Percentiles rank a stretch among this genome's conserved stretches.
phyloP scores from a whole-genome alignment of 2,329 filamentous ascomycete genomes.

The Fonsecaea pedrosoi region DNA sequence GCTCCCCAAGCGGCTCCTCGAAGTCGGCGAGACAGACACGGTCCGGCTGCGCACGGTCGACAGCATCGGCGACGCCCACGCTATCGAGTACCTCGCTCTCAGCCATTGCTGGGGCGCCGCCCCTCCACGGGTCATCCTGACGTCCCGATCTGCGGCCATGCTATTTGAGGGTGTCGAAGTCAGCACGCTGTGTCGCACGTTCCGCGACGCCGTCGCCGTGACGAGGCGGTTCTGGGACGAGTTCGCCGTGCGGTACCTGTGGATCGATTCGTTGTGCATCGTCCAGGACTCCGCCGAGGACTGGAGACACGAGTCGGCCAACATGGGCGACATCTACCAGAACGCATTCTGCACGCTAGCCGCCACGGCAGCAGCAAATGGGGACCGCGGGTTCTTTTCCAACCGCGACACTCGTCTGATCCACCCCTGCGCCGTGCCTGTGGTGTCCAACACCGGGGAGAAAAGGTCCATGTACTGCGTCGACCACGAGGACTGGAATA shows the following conservation, averaged over 20 bases:
- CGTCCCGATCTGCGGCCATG: neutral
- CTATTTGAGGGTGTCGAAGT: constrained; percentile 19
- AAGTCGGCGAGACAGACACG: neutral
- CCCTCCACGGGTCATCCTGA: neutral
- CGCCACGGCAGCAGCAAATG: constrained; percentile 14
- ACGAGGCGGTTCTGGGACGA: constrained; percentile 25
- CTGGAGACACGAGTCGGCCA: constrained; percentile 32
- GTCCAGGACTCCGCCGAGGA: constrained; percentile 38
- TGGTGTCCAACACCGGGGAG: neutral
- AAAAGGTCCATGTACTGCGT: constrained; percentile 9
- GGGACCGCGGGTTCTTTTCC: constrained; percentile 5
- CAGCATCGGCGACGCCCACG: constrained; percentile 1
- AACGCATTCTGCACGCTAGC: constrained; percentile 21
- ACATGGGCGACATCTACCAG: constrained; percentile 31
- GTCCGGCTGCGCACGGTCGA: constrained; percentile 6
- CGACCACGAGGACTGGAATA: constrained; percentile 8
- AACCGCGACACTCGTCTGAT: neutral
- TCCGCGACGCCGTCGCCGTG: constrained; percentile 38
- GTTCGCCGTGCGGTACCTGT: constrained; percentile 37
- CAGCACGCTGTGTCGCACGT: constrained; percentile 34
- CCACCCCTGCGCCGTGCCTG: neutral
- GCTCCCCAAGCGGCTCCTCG: constrained; percentile 5
- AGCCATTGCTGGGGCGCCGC: constrained; percentile 10
- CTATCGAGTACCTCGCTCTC: constrained; percentile 18
- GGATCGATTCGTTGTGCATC: constrained; percentile 42